phyloP scores from a whole-genome alignment of 2,329 filamentous ascomycete genomes.

The Botrytis porri region DNA sequence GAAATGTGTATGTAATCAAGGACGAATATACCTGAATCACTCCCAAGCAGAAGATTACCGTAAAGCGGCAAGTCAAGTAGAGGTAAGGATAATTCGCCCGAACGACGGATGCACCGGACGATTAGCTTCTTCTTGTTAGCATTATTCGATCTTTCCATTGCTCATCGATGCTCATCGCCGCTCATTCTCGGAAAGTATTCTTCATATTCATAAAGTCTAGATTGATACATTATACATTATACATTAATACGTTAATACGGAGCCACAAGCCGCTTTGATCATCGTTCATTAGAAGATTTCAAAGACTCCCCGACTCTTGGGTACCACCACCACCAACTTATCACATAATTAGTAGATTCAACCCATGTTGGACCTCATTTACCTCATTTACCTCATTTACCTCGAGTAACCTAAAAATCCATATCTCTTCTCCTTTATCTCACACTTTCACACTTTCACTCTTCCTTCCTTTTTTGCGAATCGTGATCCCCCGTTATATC shows the following conservation, averaged over 20 bases:
- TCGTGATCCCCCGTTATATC: constrained; percentile 4
- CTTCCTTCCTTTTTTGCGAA: not conserved
- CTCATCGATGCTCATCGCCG: not conserved
- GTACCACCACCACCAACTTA: not conserved
- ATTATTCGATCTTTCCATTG: not conserved
- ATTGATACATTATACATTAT: not conserved
- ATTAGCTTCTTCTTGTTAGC: not conserved
- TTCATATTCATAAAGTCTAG: not conserved
- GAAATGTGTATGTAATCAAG: not conserved
- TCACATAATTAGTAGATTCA: not conserved
- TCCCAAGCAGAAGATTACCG: not conserved
- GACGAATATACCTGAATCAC: not conserved
- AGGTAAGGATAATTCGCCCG: not conserved
- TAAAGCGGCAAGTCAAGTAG: not conserved
- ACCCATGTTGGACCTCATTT: constrained; percentile 21
- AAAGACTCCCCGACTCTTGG: not conserved
- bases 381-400: constrained; percentile 16
- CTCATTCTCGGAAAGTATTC: not conserved
- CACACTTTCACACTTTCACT: not conserved
- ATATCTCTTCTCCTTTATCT: constrained; percentile 3
- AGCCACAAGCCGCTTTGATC: not conserved
- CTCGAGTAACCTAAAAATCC: not conserved
- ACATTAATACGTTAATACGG: too few species aligned
- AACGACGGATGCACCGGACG: not conserved
- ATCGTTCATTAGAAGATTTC: not conserved